Base-by-base conservation (phyloP, 306 rosid genomes). In the Abrus precatorius region DNA sequence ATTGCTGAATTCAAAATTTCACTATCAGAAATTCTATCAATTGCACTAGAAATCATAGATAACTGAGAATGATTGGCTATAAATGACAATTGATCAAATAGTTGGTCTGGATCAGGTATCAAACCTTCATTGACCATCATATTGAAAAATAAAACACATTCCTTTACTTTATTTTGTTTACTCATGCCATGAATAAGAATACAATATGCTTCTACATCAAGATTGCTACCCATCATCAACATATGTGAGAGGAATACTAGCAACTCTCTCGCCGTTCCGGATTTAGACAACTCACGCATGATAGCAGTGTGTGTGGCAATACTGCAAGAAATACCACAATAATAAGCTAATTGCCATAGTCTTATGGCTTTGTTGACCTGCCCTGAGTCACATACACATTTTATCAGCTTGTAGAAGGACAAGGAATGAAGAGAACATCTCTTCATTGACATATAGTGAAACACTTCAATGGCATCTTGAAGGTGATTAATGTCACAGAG, bases 91-190 rank as follows among this genome's bases (percentile, higher is more conserved):
- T 90, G 85, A 81, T 88, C 77, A 61, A 84, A 70, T 56, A 95
- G 88, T 80, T 59, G 74, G 57, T 82, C 89, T 36, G 94, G 85
- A 84, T 91, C 92, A 53, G 97, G 98, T 56, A 82, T 14, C 11
- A 88, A 80, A 72, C 93, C 95, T 62, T 83, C 87, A 27, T 81
- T 63, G 36, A 93, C 67, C 99, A 93, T 93, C 89, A 11, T 83
- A 75, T 80, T 88, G 75, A 95, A 95, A 83, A 87, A 80, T 75
- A 84, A 69, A 33, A 86, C 80, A 65, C 88, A 90, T 77, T 89
- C 83, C 79, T 82, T 84, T 30, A 82, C 67, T 62, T 69, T 88
- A 71, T 84, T 88, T 71, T 83, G 86, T 73, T 78, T 61, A 76
- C 87, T 84, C 89, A 87, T 84, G 82, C 86, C 84, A 75, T 80